Base-by-base conservation (phyloP, 352 stramenopile genomes). In the Stephanocyclus meneghinianus region DNA sequence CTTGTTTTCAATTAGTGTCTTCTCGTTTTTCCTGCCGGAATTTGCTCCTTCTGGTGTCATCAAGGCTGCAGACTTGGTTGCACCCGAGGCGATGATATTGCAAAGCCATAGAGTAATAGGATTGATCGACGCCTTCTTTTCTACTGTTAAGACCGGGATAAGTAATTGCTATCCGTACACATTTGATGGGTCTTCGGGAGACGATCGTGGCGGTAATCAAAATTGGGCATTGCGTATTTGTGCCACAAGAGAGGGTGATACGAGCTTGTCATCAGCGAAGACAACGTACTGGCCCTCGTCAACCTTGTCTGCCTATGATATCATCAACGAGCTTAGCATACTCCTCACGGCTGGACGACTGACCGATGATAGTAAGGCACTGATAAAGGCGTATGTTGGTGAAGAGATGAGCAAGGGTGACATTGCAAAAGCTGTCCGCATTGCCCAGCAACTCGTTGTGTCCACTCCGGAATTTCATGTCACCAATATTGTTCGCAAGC, bases 381-480 rank as follows among this genome's bases (percentile, higher is more conserved):
- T 92, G 10, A 71, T 75, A 11, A 21, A 80, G 47, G 56, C 55
- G 21, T 66, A 76, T 21, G 57, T 81, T 59, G 76, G 74, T 40
- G 62, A 11, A 53, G 16, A 73, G 55, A 59, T 44, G 13, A 59
- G 71, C 35, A 59, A 32, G 7, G 32, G 47, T 8, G 71, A 74
- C 10, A 60, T 29, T 32, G 72, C 26, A 56, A 64, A 81, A 30
- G 60, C 71, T 56, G 66, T 76, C 6, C 67, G 85, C n/a, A 29
- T 89, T 42, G 35, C 57, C 1, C 57, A 65, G 40, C 66, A 89
- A 53, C 53, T 94, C 30, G 76, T 94, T 15, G 37, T 69, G 4
- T 69, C 70, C 21, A 80, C 78, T 18, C 85, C 89, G 11, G 87
- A 93, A 66, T 94, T 92, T 70, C 86, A 91, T 32, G 85, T 74